phyloP scores from a whole-genome alignment of 768 basidiomycete species.

The Pleurotus pulmonarius region DNA sequence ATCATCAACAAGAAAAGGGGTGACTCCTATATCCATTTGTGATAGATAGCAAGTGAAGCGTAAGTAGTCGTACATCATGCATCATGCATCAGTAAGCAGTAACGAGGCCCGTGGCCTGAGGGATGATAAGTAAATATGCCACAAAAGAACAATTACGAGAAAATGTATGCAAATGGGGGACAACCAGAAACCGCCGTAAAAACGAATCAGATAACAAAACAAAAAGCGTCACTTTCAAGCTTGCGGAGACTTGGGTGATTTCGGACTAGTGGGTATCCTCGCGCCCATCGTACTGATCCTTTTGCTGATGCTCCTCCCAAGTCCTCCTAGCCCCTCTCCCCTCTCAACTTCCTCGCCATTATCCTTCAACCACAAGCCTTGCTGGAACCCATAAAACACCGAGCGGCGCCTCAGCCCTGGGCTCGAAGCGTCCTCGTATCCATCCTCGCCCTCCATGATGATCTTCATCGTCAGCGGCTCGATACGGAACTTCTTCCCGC shows the following conservation, averaged over 20 bases:
- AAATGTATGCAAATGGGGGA: too few species aligned
- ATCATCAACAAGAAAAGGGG: too few species aligned
- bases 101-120: too few species aligned
- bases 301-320: conserved; percentile 4
- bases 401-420: conserved; percentile 28
- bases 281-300: conserved; percentile 1
- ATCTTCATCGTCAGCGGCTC: conserved; percentile 47
- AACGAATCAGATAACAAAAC: too few species aligned
- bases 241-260: conserved; percentile 1
- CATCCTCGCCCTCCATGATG: conserved; percentile 49
- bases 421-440: conserved; percentile 37
- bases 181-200: too few species aligned
- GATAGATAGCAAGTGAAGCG: too few species aligned
- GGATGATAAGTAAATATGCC: too few species aligned
- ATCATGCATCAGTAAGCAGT: too few species aligned
- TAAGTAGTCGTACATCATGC: too few species aligned
- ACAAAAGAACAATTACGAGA: too few species aligned
- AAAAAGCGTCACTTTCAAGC: too few species aligned
- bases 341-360: background rate
- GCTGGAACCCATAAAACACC: conserved; percentile 30
- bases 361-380: conserved; percentile 7
- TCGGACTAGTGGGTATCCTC: conserved; percentile 1
- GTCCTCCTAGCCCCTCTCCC: background rate
- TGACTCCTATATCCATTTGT: too few species aligned
- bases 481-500: conserved; percentile 46